Base-by-base conservation (phyloP, 208 protist species). In the Crithidia expoeki region DNA sequence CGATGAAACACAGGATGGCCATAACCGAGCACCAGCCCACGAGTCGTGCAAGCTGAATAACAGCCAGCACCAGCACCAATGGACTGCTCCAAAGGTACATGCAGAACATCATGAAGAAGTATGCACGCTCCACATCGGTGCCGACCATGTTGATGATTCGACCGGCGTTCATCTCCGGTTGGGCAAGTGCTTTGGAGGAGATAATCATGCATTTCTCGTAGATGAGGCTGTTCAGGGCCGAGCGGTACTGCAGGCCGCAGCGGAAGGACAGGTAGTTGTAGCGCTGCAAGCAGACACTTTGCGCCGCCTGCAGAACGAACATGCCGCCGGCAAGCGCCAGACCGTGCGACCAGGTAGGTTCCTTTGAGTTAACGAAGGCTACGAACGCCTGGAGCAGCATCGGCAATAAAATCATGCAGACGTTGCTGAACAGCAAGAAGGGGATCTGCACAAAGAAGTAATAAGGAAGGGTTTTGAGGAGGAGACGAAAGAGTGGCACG, bases 61-160 rank as follows among this genome's bases (percentile, higher is more conserved):
- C 55, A 55, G 36, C 75, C 16, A 90, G 62, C 0, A 60, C 46
- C 16, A 98, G 86, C 68, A 95, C 82, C 19, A 93, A 30, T 0
- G 85, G 68, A 12, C 85, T 64, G 11, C 70, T 84, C 85, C 84
- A 92, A 30, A 97, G 79, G 56, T 92, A 90, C 56, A 94, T 85
- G 21, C 94, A 46, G 63, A 90, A 88, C 57, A 78, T 75, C 51
- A 82, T 81, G 1, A 95, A 56, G 34, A 80, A 75, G 17, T 83
- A 66, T 28, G 93, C 63, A 40, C 88, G 72, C 57, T 58, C 61
- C 3, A 77, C 38, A 30, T 74, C 68, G 34, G 46, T 70, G 4
- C 73, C 78, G 47, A 86, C 86, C 56, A 94, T 83, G 74, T 93
- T 97, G 60, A 96, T 89, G 58, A 97, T 86, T 17, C 87, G 80